phyloP scores from a whole-genome alignment of 805 yeast species.

The Candida silvicultrix region DNA sequence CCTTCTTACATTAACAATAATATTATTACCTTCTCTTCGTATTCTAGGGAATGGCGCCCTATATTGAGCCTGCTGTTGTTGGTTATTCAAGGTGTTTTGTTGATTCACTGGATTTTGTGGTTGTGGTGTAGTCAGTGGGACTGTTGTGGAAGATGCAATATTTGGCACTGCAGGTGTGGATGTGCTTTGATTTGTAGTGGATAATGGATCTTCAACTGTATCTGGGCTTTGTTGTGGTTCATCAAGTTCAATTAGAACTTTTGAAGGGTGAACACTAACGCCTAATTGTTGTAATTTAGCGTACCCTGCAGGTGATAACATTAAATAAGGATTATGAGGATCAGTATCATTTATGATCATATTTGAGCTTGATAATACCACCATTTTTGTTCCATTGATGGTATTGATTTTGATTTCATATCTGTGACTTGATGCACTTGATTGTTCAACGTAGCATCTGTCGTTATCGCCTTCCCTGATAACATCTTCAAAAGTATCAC shows the following conservation, averaged over 20 bases:
- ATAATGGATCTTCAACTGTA: too few species aligned
- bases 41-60: not conserved
- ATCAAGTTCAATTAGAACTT: constrained; percentile 1
- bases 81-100: not conserved
- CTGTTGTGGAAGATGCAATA: not conserved
- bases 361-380: constrained; percentile 19
- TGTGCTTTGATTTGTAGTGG: not conserved
- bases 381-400: constrained; percentile 7
- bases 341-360: constrained; percentile 19
- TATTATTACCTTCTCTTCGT: not conserved
- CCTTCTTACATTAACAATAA: not conserved
- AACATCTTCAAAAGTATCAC: constrained; percentile 15
- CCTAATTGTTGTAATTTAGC: constrained; percentile 16
- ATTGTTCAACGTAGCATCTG: constrained; percentile 16
- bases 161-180: not conserved
- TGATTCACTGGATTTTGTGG: not conserved
- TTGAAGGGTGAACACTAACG: constrained; percentile 14
- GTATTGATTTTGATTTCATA: constrained; percentile 13
- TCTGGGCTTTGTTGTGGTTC: too few species aligned
- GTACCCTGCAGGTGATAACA: constrained; percentile 22
- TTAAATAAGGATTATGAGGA: constrained; percentile 18
- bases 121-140: not conserved
- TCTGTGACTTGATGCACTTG: constrained; percentile 3
- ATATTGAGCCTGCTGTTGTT: not conserved
- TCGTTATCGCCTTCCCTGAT: constrained; percentile 17